A percentile compares a stretch with the other conserved stretches of the same genome.
phyloP scores from a whole-genome alignment of 2,329 filamentous ascomycete genomes.

The Trichoderma arundinaceum region DNA sequence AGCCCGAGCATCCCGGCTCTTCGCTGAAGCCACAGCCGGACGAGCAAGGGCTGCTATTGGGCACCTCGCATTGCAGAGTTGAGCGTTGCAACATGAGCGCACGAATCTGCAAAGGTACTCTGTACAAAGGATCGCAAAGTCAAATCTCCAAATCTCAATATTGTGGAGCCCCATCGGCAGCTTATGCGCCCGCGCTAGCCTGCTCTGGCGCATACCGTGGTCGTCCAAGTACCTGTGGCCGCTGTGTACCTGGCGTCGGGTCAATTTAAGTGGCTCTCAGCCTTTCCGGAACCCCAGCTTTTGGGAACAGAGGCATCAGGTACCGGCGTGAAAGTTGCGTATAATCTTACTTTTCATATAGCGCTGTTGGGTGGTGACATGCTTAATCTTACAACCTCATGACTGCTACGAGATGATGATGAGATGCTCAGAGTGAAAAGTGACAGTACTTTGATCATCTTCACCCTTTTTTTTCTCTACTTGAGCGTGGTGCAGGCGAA shows the following conservation, averaged over 20 bases:
- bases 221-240: not conserved
- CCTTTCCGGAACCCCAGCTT: not conserved
- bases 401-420: not conserved
- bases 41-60: no score
- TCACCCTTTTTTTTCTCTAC: not conserved
- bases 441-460: not conserved
- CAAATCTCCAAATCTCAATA: not conserved
- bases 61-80: no score
- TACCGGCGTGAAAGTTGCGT: not conserved
- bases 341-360: constrained; percentile 17
- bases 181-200: not conserved
- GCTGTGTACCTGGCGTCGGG: no score
- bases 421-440: no score
- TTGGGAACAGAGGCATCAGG: not conserved
- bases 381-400: not conserved
- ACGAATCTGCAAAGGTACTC: no score
- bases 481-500: no score
- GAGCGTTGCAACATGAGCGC: no score
- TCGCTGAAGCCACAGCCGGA: no score
- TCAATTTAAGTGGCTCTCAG: no score
- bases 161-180: not conserved
- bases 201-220: not conserved
- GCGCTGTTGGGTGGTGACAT: not conserved
- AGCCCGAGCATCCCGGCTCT: no score
- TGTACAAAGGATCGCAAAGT: no score